Base-by-base conservation (phyloP, 768 basidiomycete species). In the Kwoniella pini region DNA sequence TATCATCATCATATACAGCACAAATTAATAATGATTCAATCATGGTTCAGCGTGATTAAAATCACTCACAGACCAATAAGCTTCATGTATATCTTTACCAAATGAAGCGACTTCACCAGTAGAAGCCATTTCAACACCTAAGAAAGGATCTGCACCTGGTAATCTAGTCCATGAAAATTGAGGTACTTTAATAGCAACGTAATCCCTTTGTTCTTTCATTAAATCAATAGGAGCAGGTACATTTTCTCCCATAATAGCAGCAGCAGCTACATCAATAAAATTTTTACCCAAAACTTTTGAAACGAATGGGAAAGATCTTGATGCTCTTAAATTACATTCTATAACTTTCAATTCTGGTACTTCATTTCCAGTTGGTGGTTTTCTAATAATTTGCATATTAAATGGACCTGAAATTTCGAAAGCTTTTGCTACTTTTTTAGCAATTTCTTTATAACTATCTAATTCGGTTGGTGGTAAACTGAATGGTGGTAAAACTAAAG, bases 351-450 rank as follows among this genome's bases (percentile, higher is more conserved):
- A 85, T 57, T 86, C 84, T 11, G 86, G 80, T 24, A 85, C 82
- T 60, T 86, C 75, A 22, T 82, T 82, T 4, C 82, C 82, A 1
- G 84, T 79, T 11, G 82, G 83, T 77, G 82, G 83, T 77, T 91
- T 91, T 76, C 89, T 86, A 81, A 99, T 98, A 78, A 99, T 85
- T 79, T 99, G 96, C 94, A 99, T 99, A 79, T 99, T 99, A 87
- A 87, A 99, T 6, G 96, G 96, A 33, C 96, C 96, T 26, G 92
- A 96, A 54, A 99, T 98, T 72, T 96, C 83, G 80, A 98, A 96
- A 10, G 93, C 96, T 38, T 83, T 82, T 31, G 92, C 95, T 63
- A 99, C 94, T 81, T 96, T 97, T 79, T 90, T 85, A 0, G 95
- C 91, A 62, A 98, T 97, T 51, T 83, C 84, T 82, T 97, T 98